These are phyloP conservation scores for Phytophthora parvispora DNA, from an alignment of 352 stramenopile genomes.

Conservation along the genomic window DNA sequence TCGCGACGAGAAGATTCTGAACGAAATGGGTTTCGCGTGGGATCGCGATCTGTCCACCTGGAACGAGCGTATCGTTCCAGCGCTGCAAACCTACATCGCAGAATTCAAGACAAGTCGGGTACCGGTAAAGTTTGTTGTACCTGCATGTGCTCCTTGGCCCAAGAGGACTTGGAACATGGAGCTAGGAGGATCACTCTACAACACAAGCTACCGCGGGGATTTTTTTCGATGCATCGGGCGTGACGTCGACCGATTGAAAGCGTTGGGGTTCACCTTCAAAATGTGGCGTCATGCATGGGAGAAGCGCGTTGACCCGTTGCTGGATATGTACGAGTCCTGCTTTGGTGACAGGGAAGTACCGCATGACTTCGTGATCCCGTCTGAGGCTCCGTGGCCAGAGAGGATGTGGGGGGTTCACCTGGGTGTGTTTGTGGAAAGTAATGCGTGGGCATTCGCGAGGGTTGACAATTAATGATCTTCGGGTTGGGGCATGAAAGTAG, in stretches of 20 bases:
- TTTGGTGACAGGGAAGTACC: conserved; percentile 7
- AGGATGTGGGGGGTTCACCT: conserved; percentile 58
- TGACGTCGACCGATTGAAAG: not conserved
- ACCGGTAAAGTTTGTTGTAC: conserved; percentile 47
- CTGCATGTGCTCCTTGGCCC: conserved; percentile 39
- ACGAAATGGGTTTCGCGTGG: conserved; percentile 40
- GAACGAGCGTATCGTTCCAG: conserved; percentile 45
- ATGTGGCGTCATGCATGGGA: not conserved
- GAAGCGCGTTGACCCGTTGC: not conserved
- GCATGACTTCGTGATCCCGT: too few relatives aligned
- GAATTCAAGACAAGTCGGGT: conserved; percentile 36
- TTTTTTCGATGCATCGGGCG: conserved; percentile 48
- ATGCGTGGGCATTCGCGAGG: too few relatives aligned
- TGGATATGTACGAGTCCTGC: not conserved
- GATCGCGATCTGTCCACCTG: conserved; percentile 40
- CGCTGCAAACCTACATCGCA: conserved; percentile 42
- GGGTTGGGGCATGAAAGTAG: too few relatives aligned
- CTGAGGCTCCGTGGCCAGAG: too few relatives aligned
- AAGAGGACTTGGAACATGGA: conserved; percentile 27
- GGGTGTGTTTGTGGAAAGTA: not conserved
- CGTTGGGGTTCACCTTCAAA: conserved; percentile 41
- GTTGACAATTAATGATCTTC: too few relatives aligned
- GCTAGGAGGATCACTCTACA: conserved; percentile 18
- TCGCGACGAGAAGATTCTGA: not conserved
- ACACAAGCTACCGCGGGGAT: conserved; percentile 26